A percentile compares a stretch with the other conserved stretches of the same genome.
phyloP scores from a whole-genome alignment of 305 asterid genomes.

The Fraxinus sp. region DNA sequence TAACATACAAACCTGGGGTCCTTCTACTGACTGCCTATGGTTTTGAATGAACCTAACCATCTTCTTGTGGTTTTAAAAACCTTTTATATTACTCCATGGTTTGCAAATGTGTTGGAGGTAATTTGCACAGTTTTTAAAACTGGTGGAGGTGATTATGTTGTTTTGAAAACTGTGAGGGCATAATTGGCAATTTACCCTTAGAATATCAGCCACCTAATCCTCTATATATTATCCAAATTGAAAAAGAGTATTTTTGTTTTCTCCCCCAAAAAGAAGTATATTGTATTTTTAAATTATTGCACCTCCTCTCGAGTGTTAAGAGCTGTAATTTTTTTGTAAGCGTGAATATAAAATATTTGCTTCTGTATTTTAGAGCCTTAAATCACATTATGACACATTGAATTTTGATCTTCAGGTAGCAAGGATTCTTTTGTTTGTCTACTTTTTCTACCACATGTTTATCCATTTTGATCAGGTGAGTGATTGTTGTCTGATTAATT shows the following conservation, averaged over 20 bases:
- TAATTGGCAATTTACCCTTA: background rate
- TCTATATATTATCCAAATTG: background rate
- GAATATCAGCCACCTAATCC: background rate
- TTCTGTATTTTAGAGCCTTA: background rate
- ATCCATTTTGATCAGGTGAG: constrained; percentile 80
- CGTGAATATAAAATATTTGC: background rate
- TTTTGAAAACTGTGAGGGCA: background rate
- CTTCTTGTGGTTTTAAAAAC: background rate
- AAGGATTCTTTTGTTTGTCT: constrained; percentile 62
- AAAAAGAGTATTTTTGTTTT: background rate
- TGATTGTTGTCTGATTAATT: constrained; percentile 8
- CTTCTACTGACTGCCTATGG: too few relatives aligned
- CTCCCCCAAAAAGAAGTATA: background rate
- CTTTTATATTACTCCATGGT: background rate
- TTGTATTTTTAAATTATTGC: background rate
- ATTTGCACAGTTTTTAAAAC: background rate
- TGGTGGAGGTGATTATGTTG: background rate
- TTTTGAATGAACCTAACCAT: too few relatives aligned
- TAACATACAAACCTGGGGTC: background rate
- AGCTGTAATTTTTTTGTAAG: background rate
- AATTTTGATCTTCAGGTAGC: constrained; percentile 63
- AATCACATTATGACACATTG: background rate
- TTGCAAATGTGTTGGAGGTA: background rate
- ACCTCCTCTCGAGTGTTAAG: background rate
- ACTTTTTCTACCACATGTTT: constrained; percentile 72